A percentile compares a stretch with the other conserved stretches of the same genome.
These are phyloP conservation scores for Suhomyces sp. DNA, from an alignment of 805 yeast species.

Conservation along the genomic window DNA sequence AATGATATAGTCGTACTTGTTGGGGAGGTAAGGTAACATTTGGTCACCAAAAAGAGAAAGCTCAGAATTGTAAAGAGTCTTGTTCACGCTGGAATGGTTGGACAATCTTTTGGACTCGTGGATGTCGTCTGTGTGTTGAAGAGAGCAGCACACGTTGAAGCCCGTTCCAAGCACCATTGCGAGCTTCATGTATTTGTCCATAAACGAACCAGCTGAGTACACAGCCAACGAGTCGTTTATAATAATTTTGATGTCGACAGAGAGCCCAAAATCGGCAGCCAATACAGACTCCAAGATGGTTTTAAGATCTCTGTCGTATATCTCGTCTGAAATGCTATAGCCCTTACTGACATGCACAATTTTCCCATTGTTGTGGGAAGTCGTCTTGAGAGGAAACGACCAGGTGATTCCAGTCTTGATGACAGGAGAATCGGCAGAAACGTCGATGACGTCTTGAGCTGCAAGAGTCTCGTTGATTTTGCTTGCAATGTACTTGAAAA, in stretches of 20 bases:
- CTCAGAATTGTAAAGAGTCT: slow-evolving; percentile 48
- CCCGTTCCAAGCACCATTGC: slow-evolving; percentile 74
- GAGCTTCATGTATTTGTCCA: slow-evolving; percentile 34
- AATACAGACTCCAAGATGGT: slow-evolving; percentile 37
- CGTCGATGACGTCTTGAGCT: slow-evolving; percentile 15
- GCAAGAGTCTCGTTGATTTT: slow-evolving; percentile 28
- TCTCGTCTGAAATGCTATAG: slow-evolving; percentile 43
- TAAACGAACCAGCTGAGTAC: slow-evolving; percentile 49
- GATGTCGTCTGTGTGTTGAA: slow-evolving; percentile 14
- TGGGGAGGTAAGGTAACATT: slow-evolving; percentile 29
- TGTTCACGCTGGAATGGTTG: slow-evolving; percentile 3
- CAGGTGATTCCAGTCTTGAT: slow-evolving; percentile 50
- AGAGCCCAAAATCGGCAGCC: slow-evolving; percentile 16
- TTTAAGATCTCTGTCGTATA: slow-evolving; percentile 41
- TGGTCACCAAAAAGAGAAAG: slow-evolving; percentile 51
- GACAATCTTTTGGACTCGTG: slow-evolving; percentile 13
- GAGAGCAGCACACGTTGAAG: slow-evolving; percentile 50
- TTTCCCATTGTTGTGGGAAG: slow-evolving; percentile 40
- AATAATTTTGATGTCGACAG: slow-evolving; percentile 42
- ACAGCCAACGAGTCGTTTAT: slow-evolving; percentile 70
- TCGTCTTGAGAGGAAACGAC: slow-evolving; percentile 53
- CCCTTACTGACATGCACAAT: slow-evolving; percentile 63
- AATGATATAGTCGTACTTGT: slow-evolving; percentile 38
- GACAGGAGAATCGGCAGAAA: slow-evolving; percentile 3
- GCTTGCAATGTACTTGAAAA: slow-evolving; percentile 43